Evolutionary conservation across 2,329 filamentous ascomycete genomes (phyloP), one percentile per base, ranked within the genome.

Genomic region (Penicillium sp.): DNA sequence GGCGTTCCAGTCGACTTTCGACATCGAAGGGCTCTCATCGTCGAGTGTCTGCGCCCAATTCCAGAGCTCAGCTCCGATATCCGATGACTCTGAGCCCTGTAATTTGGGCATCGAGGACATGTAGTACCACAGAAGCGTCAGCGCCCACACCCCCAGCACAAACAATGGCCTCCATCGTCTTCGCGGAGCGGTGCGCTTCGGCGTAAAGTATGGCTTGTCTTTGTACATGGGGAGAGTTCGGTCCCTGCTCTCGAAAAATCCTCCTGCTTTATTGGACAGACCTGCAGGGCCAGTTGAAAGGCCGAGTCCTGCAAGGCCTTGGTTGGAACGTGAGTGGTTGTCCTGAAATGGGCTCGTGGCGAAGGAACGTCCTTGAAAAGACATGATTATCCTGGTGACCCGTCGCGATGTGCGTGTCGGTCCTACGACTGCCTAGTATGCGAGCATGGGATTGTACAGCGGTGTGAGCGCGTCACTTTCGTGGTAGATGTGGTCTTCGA

Each of bases 181-280:
- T 37, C 86, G 82, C 55, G 82, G 82, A 63, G 83, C 72, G n/a
- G 75, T 81, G 69, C 85, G 85, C 68, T 85, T 82, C 62, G 78
- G 74, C n/a, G 76, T 70, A 59, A 77, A 80, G 74, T 91, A 95
- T n/a, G 95, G 95, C 77, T 99, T 99, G 80, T 99, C 95, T 79
- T 99, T 99, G 82, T 99, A 99, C 90, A 98, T 93, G 49, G 95
- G 95, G 64, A 99, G 81, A 60, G 87, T 82, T 78, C 85, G 82
- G 52, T 83, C 80, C 53, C 78, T 78, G 52, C 78, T 77, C 40
- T 88, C 85, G 64, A 93, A 88, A 62, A 93, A 83, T 60, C 82
- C 83, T 54, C 84, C 85, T 38, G 92, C 81, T 63, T 85, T 86
- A 68, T 85, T 84, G 52, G 89, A 82, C 40, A 91, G 81, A 48